Conservation (phyloP, 1,139 yeast species). For the Yamadazyma siamensis region DNA sequence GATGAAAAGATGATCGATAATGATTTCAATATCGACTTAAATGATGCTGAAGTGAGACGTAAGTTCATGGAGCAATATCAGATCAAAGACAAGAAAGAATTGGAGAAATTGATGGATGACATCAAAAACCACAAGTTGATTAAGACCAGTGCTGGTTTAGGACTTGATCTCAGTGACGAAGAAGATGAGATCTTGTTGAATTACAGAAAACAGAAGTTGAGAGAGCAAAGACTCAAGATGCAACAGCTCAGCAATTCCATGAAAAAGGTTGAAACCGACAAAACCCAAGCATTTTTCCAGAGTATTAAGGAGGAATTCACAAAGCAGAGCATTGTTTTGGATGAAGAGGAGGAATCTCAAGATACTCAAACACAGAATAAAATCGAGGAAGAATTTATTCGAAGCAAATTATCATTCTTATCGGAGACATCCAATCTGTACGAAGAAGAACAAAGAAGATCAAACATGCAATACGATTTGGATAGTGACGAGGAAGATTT, state of each 20-base stretch:
- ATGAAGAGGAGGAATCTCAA: constrained; percentile 23
- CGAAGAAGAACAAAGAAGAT: constrained; percentile 29
- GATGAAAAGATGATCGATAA: constrained; percentile 84
- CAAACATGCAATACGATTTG: constrained; percentile 32
- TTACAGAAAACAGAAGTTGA: constrained; percentile 49
- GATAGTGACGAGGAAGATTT: constrained; percentile 41
- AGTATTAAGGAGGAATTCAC: constrained; percentile 53
- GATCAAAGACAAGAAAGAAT: constrained; percentile 63
- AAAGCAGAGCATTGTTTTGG: constrained; percentile 16
- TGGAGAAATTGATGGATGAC: constrained; percentile 76
- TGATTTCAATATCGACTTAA: constrained; percentile 53
- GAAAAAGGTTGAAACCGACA: constrained; percentile 47
- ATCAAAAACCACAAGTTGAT: constrained; percentile 79
- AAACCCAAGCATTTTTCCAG: constrained; percentile 70
- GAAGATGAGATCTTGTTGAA: constrained; percentile 59
- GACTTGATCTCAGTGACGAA: constrained; percentile 65
- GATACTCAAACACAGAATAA: constrained; percentile 13
- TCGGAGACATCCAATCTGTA: constrained; percentile 32
- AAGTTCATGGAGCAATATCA: constrained; percentile 67
- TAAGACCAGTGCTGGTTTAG: constrained; percentile 55
- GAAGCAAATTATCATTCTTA: constrained; percentile 62
- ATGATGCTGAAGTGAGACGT: constrained; percentile 58
- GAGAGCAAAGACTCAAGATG: constrained; percentile 53
- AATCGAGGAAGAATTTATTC: constrained; percentile 57
- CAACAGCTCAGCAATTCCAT: constrained; percentile 52